A percentile compares a stretch with the other conserved stretches of the same genome.
Evolutionary conservation across 2,329 filamentous ascomycete genomes (phyloP).

Genomic region (Aaosphaeria arxii): DNA sequence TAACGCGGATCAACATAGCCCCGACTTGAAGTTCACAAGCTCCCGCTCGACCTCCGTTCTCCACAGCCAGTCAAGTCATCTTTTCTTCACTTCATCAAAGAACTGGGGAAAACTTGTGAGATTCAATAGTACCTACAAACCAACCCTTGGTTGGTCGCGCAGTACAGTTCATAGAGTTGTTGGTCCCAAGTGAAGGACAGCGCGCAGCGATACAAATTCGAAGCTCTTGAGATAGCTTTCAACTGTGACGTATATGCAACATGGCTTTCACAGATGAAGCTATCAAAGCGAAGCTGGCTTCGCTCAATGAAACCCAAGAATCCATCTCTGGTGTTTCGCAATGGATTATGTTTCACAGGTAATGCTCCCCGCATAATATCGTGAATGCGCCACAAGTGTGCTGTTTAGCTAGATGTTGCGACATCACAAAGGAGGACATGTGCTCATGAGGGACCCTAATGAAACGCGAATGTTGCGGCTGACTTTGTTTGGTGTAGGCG

Average conservation of each 20-base stretch:
- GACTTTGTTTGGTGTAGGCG: constrained; percentile 56
- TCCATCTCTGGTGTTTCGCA: constrained; percentile 94
- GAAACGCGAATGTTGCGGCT: too few relatives aligned
- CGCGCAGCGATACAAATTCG: background rate
- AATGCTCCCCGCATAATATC: constrained; percentile 24
- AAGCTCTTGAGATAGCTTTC: background rate
- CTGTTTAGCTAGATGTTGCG: background rate
- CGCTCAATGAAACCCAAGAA: constrained; percentile 95
- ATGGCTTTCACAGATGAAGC: constrained; percentile 98
- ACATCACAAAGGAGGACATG: background rate
- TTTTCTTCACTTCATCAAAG: too few relatives aligned
- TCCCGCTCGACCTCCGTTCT: too few relatives aligned
- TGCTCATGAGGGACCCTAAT: background rate
- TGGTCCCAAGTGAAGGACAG: background rate
- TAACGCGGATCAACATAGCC: too few relatives aligned
- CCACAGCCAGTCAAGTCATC: too few relatives aligned
- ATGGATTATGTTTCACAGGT: constrained; percentile 99
- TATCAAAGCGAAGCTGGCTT: constrained; percentile 89
- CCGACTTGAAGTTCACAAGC: too few relatives aligned
- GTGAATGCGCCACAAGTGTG: background rate
- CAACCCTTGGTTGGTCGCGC: background rate
- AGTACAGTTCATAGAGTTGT: background rate
- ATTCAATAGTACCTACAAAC: too few relatives aligned
- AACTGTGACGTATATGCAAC: constrained; percentile 13
- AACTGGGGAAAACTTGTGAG: too few relatives aligned